Conservation (phyloP, 257 asterid species). For the Solanum piurae region DNA sequence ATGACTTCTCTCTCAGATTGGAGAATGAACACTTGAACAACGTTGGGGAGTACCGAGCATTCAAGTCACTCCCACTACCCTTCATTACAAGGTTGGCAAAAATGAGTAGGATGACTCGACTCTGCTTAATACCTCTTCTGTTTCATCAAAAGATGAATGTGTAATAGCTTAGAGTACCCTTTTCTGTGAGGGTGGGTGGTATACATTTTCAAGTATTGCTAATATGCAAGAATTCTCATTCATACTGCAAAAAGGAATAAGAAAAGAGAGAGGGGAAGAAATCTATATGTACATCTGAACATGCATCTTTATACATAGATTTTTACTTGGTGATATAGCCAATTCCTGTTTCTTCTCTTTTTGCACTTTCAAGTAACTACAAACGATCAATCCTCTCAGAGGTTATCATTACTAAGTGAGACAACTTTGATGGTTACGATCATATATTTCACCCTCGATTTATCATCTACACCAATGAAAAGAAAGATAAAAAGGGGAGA, state of each 20-base stretch:
- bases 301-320: neutral
- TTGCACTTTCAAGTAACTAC: neutral
- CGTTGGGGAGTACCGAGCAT: conserved; percentile 61
- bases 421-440: neutral
- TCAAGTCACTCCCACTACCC: conserved; percentile 60
- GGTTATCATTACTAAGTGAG: neutral
- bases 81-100: conserved; percentile 38
- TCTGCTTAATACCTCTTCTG: neutral
- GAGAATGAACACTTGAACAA: conserved; percentile 75
- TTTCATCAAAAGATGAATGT: neutral
- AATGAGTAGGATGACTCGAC: neutral
- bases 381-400: neutral
- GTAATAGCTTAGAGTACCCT: neutral
- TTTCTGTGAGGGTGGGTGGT: neutral
- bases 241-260: neutral
- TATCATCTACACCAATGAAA: neutral
- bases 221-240: neutral
- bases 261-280: neutral
- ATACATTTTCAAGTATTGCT: neutral
- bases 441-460: no score
- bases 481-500: neutral
- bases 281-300: neutral
- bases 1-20: conserved; percentile 22
- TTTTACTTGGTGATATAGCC: neutral
- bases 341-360: neutral